These are phyloP conservation scores for Torrubiella hemipterigena DNA, from an alignment of 2,329 filamentous ascomycete species.

Conservation along the genomic window DNA sequence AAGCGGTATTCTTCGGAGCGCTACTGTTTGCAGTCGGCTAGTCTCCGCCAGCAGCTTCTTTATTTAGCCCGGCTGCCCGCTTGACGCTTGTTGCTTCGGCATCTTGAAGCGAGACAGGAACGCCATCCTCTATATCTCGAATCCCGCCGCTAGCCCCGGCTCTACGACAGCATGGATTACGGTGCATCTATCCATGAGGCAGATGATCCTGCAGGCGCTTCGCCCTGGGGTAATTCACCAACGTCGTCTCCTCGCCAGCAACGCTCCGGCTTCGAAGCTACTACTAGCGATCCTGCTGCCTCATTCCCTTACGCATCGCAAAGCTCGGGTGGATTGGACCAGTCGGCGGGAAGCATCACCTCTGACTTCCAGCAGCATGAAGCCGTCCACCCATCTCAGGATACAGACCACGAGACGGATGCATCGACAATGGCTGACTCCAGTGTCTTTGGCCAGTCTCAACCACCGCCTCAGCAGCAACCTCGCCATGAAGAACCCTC, in stretches of 20 bases:
- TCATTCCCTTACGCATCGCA: slow-evolving; percentile 31
- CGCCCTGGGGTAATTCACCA: slow-evolving; percentile 45
- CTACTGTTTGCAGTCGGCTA: too few relatives aligned
- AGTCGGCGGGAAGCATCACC: slow-evolving; percentile 33
- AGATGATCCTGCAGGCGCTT: slow-evolving; percentile 38
- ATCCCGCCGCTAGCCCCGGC: too few relatives aligned
- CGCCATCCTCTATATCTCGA: too few relatives aligned
- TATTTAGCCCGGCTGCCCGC: too few relatives aligned
- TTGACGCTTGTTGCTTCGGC: too few relatives aligned
- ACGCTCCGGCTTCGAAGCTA: slow-evolving; percentile 27
- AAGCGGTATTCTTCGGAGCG: too few relatives aligned
- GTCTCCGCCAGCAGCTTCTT: too few relatives aligned
- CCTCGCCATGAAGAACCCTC: slow-evolving; percentile 6
- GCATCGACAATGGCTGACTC: slow-evolving; percentile 15
- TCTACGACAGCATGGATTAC: slow-evolving; percentile 39
- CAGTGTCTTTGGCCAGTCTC: slow-evolving; percentile 4
- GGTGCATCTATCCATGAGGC: slow-evolving; percentile 41
- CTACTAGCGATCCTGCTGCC: slow-evolving; percentile 25
- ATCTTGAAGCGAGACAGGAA: too few relatives aligned
- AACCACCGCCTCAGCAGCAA: slow-evolving; percentile 8
- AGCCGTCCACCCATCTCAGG: too few relatives aligned
- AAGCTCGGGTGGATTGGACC: slow-evolving; percentile 30
- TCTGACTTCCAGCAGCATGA: slow-evolving; percentile 29
- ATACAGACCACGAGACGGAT: too few relatives aligned
- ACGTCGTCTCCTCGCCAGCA: slow-evolving; percentile 35